A percentile compares a stretch with the other conserved stretches of the same genome.
Evolutionary conservation across 495 filamentous ascomycete genomes (phyloP).

Genomic region (Lasiosphaeriaceae sp.): DNA sequence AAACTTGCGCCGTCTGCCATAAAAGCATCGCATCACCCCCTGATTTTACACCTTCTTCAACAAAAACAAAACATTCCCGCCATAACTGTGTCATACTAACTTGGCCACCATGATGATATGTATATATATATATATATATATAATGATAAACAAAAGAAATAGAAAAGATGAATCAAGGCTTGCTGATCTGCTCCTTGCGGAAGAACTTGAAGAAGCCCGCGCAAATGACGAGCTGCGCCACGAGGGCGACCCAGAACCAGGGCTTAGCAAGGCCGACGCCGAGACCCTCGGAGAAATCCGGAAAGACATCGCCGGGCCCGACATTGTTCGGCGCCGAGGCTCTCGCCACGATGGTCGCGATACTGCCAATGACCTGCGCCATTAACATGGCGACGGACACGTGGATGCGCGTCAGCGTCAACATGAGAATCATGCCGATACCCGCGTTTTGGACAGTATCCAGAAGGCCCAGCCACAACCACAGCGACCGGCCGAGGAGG

Average conservation of each 20-base stretch:
- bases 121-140: background rate
- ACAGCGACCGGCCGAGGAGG: slow-evolving; percentile 47
- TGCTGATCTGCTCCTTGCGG: slow-evolving; percentile 62
- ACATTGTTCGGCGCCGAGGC: slow-evolving; percentile 51
- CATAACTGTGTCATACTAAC: background rate
- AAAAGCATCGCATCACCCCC: too few species aligned
- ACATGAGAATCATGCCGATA: slow-evolving; percentile 56
- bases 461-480: slow-evolving; percentile 61
- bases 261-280: slow-evolving; percentile 43
- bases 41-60: background rate
- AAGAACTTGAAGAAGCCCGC: slow-evolving; percentile 61
- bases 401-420: slow-evolving; percentile 56
- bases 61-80: background rate
- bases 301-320: slow-evolving; percentile 56
- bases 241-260: slow-evolving; percentile 61
- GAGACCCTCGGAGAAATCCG: slow-evolving; percentile 41
- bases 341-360: slow-evolving; percentile 53
- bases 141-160: background rate
- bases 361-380: slow-evolving; percentile 49
- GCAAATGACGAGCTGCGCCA: slow-evolving; percentile 55
- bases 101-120: background rate
- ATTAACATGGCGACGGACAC: slow-evolving; percentile 49
- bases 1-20: background rate
- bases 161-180: slow-evolving; percentile 40
- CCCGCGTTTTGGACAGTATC: slow-evolving; percentile 56